Conservation (phyloP, 306 rosid species). For the Quercus rubra region DNA sequence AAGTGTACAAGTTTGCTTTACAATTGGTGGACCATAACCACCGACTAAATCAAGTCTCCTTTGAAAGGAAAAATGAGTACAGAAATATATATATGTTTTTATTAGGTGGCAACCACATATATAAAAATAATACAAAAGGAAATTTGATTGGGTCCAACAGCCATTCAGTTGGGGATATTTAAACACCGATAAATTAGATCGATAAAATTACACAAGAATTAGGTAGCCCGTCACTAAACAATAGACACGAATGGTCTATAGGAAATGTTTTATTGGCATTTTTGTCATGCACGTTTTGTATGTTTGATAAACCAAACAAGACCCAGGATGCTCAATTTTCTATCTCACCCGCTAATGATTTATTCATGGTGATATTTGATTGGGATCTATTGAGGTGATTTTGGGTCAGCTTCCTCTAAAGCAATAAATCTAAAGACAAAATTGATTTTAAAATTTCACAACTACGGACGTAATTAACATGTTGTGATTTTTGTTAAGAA, state of each 20-base stretch:
- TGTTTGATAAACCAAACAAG: background rate
- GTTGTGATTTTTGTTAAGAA: too few relatives aligned
- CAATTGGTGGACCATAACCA: background rate
- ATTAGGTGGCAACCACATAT: background rate
- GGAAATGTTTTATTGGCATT: background rate
- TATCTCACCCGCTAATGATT: background rate
- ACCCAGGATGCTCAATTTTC: background rate
- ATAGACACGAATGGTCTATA: conserved; percentile 12
- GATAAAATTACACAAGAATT: conserved; percentile 11
- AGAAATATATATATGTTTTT: background rate
- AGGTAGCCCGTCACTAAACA: conserved; percentile 43
- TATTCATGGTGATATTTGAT: too few relatives aligned
- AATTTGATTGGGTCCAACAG: conserved; percentile 43
- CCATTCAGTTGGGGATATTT: conserved; percentile 47
- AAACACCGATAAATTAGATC: conserved; percentile 1
- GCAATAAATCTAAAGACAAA: too few relatives aligned
- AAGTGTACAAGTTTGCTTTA: too few relatives aligned
- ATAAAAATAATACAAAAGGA: background rate
- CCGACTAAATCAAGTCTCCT: conserved; percentile 11
- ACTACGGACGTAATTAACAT: too few relatives aligned
- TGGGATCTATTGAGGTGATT: too few relatives aligned
- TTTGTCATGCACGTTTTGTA: background rate
- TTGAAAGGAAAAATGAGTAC: conserved; percentile 12
- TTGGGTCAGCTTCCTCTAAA: too few relatives aligned
- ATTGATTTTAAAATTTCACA: too few relatives aligned